These are phyloP conservation scores for Citrullus mucosospermus DNA, from an alignment of 306 rosid genomes.

Conservation along the genomic window DNA sequence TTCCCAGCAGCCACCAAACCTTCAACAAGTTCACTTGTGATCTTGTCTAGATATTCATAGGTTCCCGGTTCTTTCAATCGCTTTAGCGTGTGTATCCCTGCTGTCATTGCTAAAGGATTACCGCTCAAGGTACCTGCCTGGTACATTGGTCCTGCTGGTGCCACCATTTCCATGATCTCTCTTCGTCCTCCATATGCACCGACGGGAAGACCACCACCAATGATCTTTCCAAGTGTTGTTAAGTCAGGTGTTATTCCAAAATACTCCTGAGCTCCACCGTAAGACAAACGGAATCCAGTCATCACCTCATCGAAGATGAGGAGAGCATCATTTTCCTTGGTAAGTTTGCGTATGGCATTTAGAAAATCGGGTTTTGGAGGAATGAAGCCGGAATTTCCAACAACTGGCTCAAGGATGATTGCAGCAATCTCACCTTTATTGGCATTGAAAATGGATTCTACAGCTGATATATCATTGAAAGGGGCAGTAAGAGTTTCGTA, in stretches of 20 bases:
- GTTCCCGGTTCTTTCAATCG: constrained; percentile 71
- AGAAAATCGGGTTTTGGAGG: constrained; percentile 61
- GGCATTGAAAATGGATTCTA: constrained; percentile 50
- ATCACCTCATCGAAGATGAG: constrained; percentile 89
- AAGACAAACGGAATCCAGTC: constrained; percentile 92
- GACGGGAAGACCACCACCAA: constrained; percentile 91
- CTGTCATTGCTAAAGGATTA: constrained; percentile 96
- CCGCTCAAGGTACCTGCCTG: constrained; percentile 95
- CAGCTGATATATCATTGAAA: constrained; percentile 57
- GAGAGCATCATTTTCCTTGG: constrained; percentile 55
- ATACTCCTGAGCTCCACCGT: constrained; percentile 93
- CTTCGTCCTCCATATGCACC: constrained; percentile 94
- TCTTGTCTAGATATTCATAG: constrained; percentile 56
- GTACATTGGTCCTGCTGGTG: constrained; percentile 95
- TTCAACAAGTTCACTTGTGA: constrained; percentile 61
- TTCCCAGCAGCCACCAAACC: constrained; percentile 73
- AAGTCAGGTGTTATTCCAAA: constrained; percentile 77
- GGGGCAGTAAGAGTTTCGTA: constrained; percentile 72
- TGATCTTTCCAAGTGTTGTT: constrained; percentile 82
- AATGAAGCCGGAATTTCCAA: constrained; percentile 86
- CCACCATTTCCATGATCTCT: constrained; percentile 93
- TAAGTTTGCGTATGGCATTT: constrained; percentile 46
- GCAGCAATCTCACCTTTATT: constrained; percentile 66
- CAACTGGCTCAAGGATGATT: constrained; percentile 82
- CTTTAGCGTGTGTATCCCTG: constrained; percentile 81